These are phyloP conservation scores for Neophaeococcomyces aloes DNA, from an alignment of 2,329 filamentous ascomycete species.

Conservation along the genomic window DNA sequence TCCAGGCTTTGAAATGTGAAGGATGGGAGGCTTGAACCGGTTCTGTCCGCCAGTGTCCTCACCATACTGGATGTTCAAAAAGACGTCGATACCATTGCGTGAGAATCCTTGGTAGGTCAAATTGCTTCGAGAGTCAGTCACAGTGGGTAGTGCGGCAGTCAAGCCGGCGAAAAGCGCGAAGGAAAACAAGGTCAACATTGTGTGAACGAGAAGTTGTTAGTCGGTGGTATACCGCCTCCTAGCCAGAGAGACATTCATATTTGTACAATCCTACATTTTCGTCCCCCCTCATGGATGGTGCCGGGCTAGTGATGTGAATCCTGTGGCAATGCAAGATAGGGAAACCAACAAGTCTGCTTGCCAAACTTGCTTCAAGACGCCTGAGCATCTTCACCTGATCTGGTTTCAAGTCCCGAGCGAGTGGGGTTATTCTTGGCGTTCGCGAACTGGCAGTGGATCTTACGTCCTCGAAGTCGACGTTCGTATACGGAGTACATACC, in stretches of 20 bases:
- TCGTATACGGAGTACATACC: too few species aligned
- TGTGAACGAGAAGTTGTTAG: background rate
- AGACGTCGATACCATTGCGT: slow-evolving; percentile 21
- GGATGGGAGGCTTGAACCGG: slow-evolving; percentile 23
- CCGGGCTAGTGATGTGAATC: background rate
- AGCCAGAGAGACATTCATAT: too few species aligned
- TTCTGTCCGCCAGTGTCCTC: slow-evolving; percentile 24
- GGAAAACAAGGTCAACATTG: background rate
- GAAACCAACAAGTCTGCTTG: too few species aligned
- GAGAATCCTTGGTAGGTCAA: slow-evolving; percentile 17
- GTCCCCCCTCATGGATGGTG: background rate
- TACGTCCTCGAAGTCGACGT: too few species aligned
- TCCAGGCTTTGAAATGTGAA: slow-evolving; percentile 19
- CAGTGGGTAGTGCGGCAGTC: background rate
- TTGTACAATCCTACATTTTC: too few species aligned
- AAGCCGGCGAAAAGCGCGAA: background rate
- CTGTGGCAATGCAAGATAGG: background rate
- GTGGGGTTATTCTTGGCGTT: too few species aligned
- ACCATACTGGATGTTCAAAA: slow-evolving; percentile 22
- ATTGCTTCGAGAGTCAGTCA: slow-evolving; percentile 4
- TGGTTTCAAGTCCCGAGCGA: too few species aligned
- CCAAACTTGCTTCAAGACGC: too few species aligned
- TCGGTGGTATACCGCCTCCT: too few species aligned
- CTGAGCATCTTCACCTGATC: too few species aligned
- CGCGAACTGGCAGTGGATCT: too few species aligned